Evolutionary conservation across 805 yeast genomes (phyloP).

Genomic region (Candida michaelii): DNA sequence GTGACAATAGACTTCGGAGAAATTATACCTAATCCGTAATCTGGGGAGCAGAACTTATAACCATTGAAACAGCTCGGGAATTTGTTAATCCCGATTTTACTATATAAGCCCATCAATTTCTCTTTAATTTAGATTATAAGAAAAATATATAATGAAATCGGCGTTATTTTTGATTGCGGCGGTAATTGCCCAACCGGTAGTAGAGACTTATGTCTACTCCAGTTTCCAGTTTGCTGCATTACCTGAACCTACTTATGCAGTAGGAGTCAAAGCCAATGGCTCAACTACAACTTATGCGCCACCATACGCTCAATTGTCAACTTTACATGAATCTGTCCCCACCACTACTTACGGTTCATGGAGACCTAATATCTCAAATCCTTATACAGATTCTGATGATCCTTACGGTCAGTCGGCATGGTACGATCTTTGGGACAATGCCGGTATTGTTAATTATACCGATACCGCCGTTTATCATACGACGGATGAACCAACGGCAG

Average conservation of each 20-base stretch:
- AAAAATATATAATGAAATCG: too few species aligned
- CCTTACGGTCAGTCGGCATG: conserved; percentile 24
- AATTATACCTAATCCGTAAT: too few species aligned
- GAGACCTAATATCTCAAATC: conserved; percentile 15
- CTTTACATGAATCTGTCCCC: conserved; percentile 7
- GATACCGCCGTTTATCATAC: conserved; percentile 16
- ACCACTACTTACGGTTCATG: conserved; percentile 22
- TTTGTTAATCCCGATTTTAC: too few species aligned
- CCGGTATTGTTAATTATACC: conserved; percentile 16
- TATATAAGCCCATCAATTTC: too few species aligned
- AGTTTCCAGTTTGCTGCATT: conserved; percentile 3
- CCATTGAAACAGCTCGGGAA: too few species aligned
- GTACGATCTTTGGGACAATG: conserved; percentile 18
- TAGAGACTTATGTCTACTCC: conserved; percentile 1
- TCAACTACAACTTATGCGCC: conserved; percentile 7
- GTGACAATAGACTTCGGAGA: too few species aligned
- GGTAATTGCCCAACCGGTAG: conserved; percentile 3
- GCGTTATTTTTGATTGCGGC: not conserved
- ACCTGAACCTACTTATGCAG: conserved; percentile 9
- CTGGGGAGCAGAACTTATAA: too few species aligned
- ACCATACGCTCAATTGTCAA: conserved; percentile 8
- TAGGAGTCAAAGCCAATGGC: not conserved
- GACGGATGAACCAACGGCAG: conserved; percentile 19
- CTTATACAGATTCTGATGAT: conserved; percentile 19
- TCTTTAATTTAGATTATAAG: too few species aligned